phyloP scores from a whole-genome alignment of 2,329 filamentous ascomycete genomes.

The Truncatella angustata region DNA sequence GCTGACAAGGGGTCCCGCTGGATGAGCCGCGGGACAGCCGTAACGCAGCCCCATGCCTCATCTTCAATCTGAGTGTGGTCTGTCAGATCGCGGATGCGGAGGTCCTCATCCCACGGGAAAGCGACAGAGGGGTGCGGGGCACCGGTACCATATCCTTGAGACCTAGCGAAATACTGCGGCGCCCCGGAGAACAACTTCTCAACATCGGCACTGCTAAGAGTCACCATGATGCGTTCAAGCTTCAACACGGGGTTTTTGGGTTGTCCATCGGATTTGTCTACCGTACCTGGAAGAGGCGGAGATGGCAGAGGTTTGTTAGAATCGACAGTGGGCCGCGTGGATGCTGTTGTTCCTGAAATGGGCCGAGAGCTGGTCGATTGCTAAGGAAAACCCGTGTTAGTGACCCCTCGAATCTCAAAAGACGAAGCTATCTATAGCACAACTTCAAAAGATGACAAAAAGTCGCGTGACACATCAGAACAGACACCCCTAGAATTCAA shows the following conservation, averaged over 20 bases:
- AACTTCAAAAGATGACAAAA: background rate
- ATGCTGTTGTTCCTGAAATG: conserved; percentile 21
- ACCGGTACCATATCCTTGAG: conserved; percentile 57
- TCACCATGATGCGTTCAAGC: conserved; percentile 58
- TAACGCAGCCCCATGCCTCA: conserved; percentile 61
- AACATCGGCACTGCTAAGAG: conserved; percentile 57
- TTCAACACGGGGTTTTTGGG: conserved; percentile 45
- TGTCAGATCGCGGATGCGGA: conserved; percentile 60
- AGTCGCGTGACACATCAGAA: background rate
- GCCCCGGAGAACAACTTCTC: conserved; percentile 74
- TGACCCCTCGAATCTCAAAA: background rate
- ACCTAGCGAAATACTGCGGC: conserved; percentile 66
- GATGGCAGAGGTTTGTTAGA: conserved; percentile 58
- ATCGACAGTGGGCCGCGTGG: conserved; percentile 38
- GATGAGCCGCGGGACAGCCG: conserved; percentile 62
- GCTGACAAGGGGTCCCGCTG: conserved; percentile 43
- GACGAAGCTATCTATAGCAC: background rate
- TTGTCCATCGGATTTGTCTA: conserved; percentile 37
- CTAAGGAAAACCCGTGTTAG: background rate
- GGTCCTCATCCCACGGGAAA: conserved; percentile 65
- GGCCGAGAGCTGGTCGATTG: conserved; percentile 16
- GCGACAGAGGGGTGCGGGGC: conserved; percentile 62
- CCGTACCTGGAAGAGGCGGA: conserved; percentile 42
- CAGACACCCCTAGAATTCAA: background rate
- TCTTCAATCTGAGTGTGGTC: conserved; percentile 65